Evolutionary conservation across 2,329 filamentous ascomycete genomes (phyloP).

Genomic region (Lachnellula occidentalis): DNA sequence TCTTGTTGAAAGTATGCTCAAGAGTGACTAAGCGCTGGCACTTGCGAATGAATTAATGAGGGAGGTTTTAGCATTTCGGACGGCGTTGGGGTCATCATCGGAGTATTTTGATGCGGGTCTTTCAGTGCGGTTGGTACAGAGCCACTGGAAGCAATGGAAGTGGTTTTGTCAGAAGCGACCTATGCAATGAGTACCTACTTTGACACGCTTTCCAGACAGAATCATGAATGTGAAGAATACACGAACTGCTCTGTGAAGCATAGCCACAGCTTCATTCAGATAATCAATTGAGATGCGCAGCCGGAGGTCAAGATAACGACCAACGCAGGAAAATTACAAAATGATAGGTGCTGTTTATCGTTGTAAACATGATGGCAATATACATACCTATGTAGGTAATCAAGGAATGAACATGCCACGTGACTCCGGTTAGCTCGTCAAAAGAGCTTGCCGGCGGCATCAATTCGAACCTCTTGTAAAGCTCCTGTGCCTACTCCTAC

Average conservation of each 20-base stretch:
- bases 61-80: slow-evolving; percentile 11
- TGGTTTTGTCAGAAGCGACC: neutral
- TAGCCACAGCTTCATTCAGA: too few species aligned
- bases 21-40: slow-evolving; percentile 56
- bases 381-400: too few species aligned
- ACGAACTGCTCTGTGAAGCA: too few species aligned
- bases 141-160: neutral
- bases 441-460: slow-evolving; percentile 3
- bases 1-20: slow-evolving; percentile 94
- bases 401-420: neutral
- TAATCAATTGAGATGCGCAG: too few species aligned
- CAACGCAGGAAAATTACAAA: too few species aligned
- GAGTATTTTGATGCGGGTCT: slow-evolving; percentile 5
- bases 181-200: too few species aligned
- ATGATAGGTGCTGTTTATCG: too few species aligned
- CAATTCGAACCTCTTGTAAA: slow-evolving; percentile 6
- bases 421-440: slow-evolving; percentile 2
- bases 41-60: slow-evolving; percentile 13
- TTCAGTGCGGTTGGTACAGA: neutral
- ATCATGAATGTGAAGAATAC: too few species aligned
- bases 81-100: slow-evolving; percentile 23
- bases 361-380: too few species aligned
- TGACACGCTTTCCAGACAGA: too few species aligned
- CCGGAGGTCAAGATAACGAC: too few species aligned
- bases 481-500: slow-evolving; percentile 6